Evolutionary conservation across 129 eudicot species (phyloP).

Genomic region (Pittosporum tobira): DNA sequence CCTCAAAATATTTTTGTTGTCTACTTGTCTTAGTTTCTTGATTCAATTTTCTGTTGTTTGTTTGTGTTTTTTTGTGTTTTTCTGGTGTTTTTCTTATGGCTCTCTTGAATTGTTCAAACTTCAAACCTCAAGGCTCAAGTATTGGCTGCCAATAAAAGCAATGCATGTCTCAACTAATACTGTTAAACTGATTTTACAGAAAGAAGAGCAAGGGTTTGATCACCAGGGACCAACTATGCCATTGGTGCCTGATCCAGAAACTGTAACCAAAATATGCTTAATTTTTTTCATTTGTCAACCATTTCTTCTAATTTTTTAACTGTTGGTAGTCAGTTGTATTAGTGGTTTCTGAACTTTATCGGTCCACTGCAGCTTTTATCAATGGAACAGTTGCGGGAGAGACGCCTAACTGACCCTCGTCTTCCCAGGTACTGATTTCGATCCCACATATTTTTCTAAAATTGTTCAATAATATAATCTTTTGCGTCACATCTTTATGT

Average conservation of each 20-base stretch:
- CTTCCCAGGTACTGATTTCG: constrained; percentile 60
- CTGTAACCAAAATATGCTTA: constrained; percentile 33
- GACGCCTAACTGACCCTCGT: constrained; percentile 87
- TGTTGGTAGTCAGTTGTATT: not conserved
- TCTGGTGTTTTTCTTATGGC: not conserved
- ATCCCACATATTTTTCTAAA: no score
- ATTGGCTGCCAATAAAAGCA: constrained; percentile 2
- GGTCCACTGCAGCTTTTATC: constrained; percentile 59
- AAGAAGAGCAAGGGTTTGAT: constrained; percentile 69
- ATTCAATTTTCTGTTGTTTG: not conserved
- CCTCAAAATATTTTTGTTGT: no score
- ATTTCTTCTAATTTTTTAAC: not conserved
- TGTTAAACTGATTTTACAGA: constrained; percentile 37
- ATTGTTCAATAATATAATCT: not conserved
- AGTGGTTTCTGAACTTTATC: constrained; percentile 8
- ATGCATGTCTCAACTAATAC: constrained; percentile 7
- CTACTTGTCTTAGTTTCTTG: no score
- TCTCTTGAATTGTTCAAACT: not conserved
- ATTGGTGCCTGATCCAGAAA: constrained; percentile 73
- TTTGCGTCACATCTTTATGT: not conserved
- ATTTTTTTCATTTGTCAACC: not conserved
- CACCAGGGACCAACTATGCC: constrained; percentile 83
- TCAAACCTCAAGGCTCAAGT: no score
- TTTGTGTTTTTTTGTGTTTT: no score
- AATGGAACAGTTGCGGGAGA: constrained; percentile 86